Base-by-base conservation (phyloP, 2,329 filamentous ascomycete species). In the Leptographium radiaticola region DNA sequence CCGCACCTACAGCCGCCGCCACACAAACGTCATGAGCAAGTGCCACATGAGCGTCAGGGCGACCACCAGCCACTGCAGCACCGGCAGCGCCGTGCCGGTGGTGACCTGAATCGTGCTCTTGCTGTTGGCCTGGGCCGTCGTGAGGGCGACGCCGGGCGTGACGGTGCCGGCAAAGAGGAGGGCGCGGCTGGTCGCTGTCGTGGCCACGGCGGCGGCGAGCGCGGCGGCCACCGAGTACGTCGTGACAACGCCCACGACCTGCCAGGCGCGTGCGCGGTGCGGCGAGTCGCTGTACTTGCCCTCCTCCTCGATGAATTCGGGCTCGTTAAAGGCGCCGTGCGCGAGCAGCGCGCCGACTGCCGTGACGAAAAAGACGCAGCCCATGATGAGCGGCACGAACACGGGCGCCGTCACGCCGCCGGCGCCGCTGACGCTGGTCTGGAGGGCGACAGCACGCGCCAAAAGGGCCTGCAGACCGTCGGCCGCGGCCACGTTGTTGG, bases 11-110 rank as follows among this genome's bases (percentile, higher is more conserved):
- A 33, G 2, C 44, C 25, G 7, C 8, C 46, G 52, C 57, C 57
- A 59, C 16, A 59, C 43, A 7, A 51, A 39, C n/a, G 49, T 51
- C 18, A 59, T 53, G 12, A 59, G 45, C 25, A 55, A 39, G 39
- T 61, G 59, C 60, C 60, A 60, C 12, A 51, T 40, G 18, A 60
- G 50, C 31, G 57, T 55, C 25, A 60, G 51, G 2, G 47, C 44
- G 2, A 61, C 60, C 30, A 59, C 49, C 13, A 61, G 34, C 60
- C 60, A 61, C 54, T 55, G 52, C 34, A 61, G 56, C 20, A 58
- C 55, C 53, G 59, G 59, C 42, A 60, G 42, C 12, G 59, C 48
- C 8, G 40, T 52, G 30, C 57, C 59, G 12, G 51, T 42, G n/a
- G 53, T 44, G 2, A 15, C 36, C 15, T 59, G 51, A 33, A 50